Evolutionary conservation across 2,329 filamentous ascomycete species (phyloP).

Genomic region (Cordyceps militaris): DNA sequence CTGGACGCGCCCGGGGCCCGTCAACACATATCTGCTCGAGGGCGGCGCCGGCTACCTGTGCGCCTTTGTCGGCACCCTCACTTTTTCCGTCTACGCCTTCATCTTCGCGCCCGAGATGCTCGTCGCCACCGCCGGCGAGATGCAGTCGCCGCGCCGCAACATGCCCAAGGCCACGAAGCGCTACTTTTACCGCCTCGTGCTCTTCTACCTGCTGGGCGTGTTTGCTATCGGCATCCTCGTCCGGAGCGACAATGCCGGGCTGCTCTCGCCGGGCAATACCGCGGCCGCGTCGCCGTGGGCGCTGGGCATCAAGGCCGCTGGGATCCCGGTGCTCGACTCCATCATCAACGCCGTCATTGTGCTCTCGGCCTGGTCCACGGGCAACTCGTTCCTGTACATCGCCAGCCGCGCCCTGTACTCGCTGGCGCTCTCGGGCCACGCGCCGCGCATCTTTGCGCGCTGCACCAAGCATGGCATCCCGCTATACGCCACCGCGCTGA

Average conservation of each 20-base stretch:
- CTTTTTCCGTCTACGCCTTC: slow-evolving; percentile 17
- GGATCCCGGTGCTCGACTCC: slow-evolving; percentile 35
- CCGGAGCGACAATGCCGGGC: slow-evolving; percentile 24
- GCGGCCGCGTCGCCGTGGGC: slow-evolving; percentile 47
- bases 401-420: slow-evolving; percentile 39
- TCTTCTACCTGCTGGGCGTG: slow-evolving; percentile 22
- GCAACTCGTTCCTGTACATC: slow-evolving; percentile 46
- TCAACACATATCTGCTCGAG: slow-evolving; percentile 25
- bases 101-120: slow-evolving; percentile 23
- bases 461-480: slow-evolving; percentile 21
- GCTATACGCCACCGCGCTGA: slow-evolving; percentile 17
- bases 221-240: slow-evolving; percentile 25
- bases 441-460: slow-evolving; percentile 31
- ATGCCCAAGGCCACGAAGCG: slow-evolving; percentile 25
- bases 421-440: slow-evolving; percentile 32
- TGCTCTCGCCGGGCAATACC: slow-evolving; percentile 26
- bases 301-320: slow-evolving; percentile 40
- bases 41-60: slow-evolving; percentile 48
- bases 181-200: slow-evolving; percentile 23
- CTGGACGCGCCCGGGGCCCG: slow-evolving; percentile 28
- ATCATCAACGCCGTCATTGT: slow-evolving; percentile 50
- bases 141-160: slow-evolving; percentile 25
- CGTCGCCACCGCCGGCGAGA: slow-evolving; percentile 26
- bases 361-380: slow-evolving; percentile 49
- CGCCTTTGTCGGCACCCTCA: slow-evolving; percentile 34